Conservation (phyloP, 768 basidiomycete species). For the Suillus sp. region DNA sequence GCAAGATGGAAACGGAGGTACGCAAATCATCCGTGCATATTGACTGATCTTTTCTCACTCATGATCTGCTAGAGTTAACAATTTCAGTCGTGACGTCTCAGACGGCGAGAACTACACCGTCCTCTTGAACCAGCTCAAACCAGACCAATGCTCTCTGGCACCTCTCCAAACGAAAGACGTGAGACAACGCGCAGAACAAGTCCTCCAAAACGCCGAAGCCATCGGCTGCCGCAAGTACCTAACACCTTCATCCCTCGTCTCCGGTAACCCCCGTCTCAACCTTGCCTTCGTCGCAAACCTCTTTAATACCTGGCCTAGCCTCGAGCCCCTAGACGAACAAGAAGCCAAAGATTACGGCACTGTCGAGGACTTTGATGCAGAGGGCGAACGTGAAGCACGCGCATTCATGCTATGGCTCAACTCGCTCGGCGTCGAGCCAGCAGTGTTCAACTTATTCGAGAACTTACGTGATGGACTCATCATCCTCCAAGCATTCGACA, state of each 20-base stretch:
- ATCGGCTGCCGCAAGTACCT: conserved; percentile 97
- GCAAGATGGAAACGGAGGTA: conserved; percentile 90
- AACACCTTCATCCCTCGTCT: conserved; percentile 85
- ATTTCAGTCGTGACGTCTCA: conserved; percentile 96
- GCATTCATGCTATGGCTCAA: conserved; percentile 99
- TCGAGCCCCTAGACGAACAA: conserved; percentile 91
- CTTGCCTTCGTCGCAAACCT: conserved; percentile 98
- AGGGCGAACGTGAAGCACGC: conserved; percentile 96
- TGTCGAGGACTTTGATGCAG: conserved; percentile 97
- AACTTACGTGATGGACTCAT: conserved; percentile 90
- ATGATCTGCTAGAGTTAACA: conserved; percentile 72
- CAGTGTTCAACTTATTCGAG: conserved; percentile 95
- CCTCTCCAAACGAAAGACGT: conserved; percentile 87
- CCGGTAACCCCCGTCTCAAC: conserved; percentile 96
- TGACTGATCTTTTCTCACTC: conserved; percentile 10
- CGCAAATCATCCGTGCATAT: not conserved
- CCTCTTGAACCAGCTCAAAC: conserved; percentile 93
- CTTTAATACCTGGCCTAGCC: conserved; percentile 96
- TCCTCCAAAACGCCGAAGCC: conserved; percentile 89
- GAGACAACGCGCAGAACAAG: conserved; percentile 86
- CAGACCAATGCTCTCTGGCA: conserved; percentile 86
- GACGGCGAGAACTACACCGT: conserved; percentile 99
- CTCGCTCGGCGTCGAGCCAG: conserved; percentile 94
- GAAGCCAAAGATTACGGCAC: conserved; percentile 89
- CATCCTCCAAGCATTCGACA: conserved; percentile 96